A percentile compares a stretch with the other conserved stretches of the same genome.
Evolutionary conservation across 2,329 filamentous ascomycete species (phyloP).

Genomic region (Plenodomus biglobosus): DNA sequence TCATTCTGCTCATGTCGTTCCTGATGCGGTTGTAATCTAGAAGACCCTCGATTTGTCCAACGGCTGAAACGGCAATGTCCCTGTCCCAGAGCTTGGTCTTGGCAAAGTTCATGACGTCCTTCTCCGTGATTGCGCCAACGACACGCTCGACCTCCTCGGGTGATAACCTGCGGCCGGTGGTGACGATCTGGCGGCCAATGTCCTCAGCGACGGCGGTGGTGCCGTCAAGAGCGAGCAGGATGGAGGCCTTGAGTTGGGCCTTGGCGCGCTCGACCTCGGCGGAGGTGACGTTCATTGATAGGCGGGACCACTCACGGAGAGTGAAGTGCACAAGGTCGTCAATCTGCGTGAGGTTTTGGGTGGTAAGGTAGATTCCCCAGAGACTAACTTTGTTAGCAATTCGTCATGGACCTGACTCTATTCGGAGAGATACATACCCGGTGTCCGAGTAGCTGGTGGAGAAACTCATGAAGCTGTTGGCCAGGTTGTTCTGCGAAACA

Average conservation of each 20-base stretch:
- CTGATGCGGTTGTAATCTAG: slow-evolving; percentile 76
- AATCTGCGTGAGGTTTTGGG: slow-evolving; percentile 80
- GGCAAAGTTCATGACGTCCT: slow-evolving; percentile 96
- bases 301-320: slow-evolving; percentile 95
- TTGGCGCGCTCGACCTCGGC: slow-evolving; percentile 98
- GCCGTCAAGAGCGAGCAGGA: slow-evolving; percentile 94
- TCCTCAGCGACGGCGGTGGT: slow-evolving; percentile 97
- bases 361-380: slow-evolving; percentile 98
- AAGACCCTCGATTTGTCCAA: slow-evolving; percentile 86
- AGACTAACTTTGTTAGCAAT: slow-evolving; percentile 63
- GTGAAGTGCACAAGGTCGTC: slow-evolving; percentile 98
- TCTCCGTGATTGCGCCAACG: slow-evolving; percentile 85
- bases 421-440: slow-evolving; percentile 65
- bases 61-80: slow-evolving; percentile 89
- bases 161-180: slow-evolving; percentile 86
- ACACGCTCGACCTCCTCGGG: slow-evolving; percentile 93
- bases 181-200: slow-evolving; percentile 97
- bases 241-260: slow-evolving; percentile 97
- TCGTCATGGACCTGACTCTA: neutral
- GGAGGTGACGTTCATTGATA: slow-evolving; percentile 83
- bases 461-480: slow-evolving; percentile 99
- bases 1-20: slow-evolving; percentile 84
- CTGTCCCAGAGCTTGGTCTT: slow-evolving; percentile 96
- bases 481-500: slow-evolving; percentile 90
- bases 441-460: slow-evolving; percentile 99